A percentile compares a stretch with the other conserved stretches of the same genome.
phyloP scores from a whole-genome alignment of 2,329 filamentous ascomycete genomes.

The Claviceps maximensis region DNA sequence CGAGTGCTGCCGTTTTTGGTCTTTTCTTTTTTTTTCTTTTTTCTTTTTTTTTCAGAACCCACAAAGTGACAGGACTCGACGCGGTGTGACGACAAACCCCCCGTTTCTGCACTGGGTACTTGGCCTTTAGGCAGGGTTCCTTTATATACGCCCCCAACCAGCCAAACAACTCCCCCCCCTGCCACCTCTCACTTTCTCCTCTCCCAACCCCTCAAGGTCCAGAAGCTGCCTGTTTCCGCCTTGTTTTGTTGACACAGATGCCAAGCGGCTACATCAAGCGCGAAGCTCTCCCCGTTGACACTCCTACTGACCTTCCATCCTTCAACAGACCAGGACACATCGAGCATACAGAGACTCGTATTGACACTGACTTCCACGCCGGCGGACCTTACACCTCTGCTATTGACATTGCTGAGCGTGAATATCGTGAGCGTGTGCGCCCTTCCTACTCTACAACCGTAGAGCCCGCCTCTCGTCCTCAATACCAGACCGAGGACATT shows the following conservation, averaged over 20 bases:
- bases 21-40: background rate
- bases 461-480: constrained; percentile 20
- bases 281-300: constrained; percentile 8
- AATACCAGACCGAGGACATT: constrained; percentile 18
- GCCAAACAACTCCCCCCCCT: background rate
- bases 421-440: constrained; percentile 50
- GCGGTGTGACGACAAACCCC: constrained; percentile 4
- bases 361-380: constrained; percentile 48
- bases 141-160: background rate
- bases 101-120: background rate
- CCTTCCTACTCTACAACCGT: constrained; percentile 30
- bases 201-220: constrained; percentile 8
- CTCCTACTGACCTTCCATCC: constrained; percentile 6
- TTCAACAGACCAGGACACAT: constrained; percentile 21
- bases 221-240: constrained; percentile 10
- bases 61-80: constrained; percentile 1
- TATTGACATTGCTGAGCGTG: constrained; percentile 52
- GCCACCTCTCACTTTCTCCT: background rate
- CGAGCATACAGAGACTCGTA: constrained; percentile 48
- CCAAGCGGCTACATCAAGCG: constrained; percentile 12
- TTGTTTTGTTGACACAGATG: constrained; percentile 14
- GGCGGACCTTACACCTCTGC: constrained; percentile 34
- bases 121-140: constrained; percentile 7
- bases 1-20: background rate
- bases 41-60: background rate